These are phyloP conservation scores for Panellus pusillus DNA, from an alignment of 768 basidiomycete species.

Conservation along the genomic window DNA sequence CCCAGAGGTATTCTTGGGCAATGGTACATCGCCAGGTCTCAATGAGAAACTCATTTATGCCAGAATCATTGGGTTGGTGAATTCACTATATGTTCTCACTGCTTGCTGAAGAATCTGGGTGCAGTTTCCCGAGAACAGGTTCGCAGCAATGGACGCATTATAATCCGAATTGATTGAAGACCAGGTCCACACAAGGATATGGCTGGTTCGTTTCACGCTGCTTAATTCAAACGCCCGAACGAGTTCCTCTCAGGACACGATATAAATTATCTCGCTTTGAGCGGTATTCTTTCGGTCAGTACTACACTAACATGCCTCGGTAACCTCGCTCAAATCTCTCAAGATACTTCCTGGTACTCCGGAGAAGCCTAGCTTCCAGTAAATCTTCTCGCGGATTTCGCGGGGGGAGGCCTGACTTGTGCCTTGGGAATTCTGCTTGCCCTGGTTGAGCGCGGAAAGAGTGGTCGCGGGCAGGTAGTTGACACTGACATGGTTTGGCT, in stretches of 20 bases:
- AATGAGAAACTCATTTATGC: conserved; percentile 72
- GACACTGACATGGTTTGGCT: conserved; percentile 69
- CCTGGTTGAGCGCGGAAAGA: conserved; percentile 62
- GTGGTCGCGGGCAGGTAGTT: conserved; percentile 72
- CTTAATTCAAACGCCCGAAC: background rate
- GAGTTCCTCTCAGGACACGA: conserved; percentile 60
- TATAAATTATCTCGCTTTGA: conserved; percentile 81
- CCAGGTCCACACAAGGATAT: conserved; percentile 70
- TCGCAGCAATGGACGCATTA: background rate
- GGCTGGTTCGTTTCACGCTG: conserved; percentile 56
- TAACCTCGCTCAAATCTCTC: background rate
- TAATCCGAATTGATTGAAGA: conserved; percentile 18
- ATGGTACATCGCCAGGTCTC: conserved; percentile 41
- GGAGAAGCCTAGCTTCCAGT: conserved; percentile 66
- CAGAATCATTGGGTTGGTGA: conserved; percentile 68
- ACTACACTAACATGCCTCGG: background rate
- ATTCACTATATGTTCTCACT: conserved; percentile 1
- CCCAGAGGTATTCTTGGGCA: conserved; percentile 69
- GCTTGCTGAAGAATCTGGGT: background rate
- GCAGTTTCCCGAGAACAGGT: conserved; percentile 67
- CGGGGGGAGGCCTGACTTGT: conserved; percentile 75
- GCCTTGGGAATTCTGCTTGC: conserved; percentile 75
- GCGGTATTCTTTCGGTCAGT: conserved; percentile 67
- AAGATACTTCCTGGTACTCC: conserved; percentile 68
- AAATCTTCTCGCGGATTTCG: conserved; percentile 82